phyloP scores from a whole-genome alignment of 2,329 filamentous ascomycete genomes.

The Myriosclerotinia curreyana region DNA sequence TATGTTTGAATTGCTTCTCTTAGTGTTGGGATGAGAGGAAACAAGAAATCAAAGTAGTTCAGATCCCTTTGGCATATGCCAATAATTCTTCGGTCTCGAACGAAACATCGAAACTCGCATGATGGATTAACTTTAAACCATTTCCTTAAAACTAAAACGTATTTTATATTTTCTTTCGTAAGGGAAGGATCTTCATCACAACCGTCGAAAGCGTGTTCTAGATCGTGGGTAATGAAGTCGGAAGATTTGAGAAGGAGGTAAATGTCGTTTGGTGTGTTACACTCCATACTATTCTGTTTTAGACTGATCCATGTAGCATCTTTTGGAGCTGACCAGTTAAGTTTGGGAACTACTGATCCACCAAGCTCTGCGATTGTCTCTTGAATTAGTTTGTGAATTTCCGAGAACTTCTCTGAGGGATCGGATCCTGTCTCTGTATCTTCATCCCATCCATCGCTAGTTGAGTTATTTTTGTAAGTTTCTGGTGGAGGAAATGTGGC shows the following conservation, averaged over 20 bases:
- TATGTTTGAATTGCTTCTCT: constrained; percentile 69
- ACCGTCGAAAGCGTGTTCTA: constrained; percentile 89
- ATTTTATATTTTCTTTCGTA: constrained; percentile 42
- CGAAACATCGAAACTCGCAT: constrained; percentile 94
- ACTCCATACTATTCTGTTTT: constrained; percentile 86
- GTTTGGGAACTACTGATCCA: constrained; percentile 83
- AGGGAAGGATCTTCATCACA: constrained; percentile 43
- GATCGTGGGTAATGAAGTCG: constrained; percentile 89
- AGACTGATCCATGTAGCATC: constrained; percentile 90
- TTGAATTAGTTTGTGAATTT: constrained; percentile 74
- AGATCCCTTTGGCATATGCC: constrained; percentile 85
- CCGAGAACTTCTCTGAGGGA: constrained; percentile 50
- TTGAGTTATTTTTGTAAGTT: constrained; percentile 43
- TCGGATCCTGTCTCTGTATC: constrained; percentile 34
- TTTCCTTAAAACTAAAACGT: constrained; percentile 74
- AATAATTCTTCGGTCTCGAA: constrained; percentile 75
- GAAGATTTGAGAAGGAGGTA: constrained; percentile 93
- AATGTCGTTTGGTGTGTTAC: constrained; percentile 81
- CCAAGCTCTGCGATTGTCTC: constrained; percentile 76
- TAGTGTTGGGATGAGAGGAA: constrained; percentile 60
- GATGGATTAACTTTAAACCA: constrained; percentile 86
- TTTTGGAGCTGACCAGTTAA: constrained; percentile 97
- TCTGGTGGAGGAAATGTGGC: constrained; percentile 38
- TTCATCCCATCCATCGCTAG: constrained; percentile 55
- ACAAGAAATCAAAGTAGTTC: constrained; percentile 84